Base-by-base conservation (phyloP, 2,329 filamentous ascomycete species). In the Aspergillus japonicus region DNA sequence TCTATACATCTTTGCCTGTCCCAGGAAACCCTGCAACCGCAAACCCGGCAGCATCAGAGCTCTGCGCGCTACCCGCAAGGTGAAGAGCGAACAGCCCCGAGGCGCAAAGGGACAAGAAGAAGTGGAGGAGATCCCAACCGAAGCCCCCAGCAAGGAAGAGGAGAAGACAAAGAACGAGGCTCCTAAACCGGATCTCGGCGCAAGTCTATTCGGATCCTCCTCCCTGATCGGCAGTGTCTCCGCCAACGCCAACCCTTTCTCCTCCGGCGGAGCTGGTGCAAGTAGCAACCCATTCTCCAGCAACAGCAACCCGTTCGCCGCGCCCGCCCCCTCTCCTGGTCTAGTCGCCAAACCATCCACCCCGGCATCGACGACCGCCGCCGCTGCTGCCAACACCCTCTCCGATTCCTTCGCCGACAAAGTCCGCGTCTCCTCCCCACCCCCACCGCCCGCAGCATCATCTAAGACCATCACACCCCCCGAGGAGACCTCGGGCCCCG, bases 1-100 rank as follows among this genome's bases (percentile, higher is more conserved):
- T 62, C 74, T 99, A 19, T 98, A 97, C 71, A 82, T 99, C 12
- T 92, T 96, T 74, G 85, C 85, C 19, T 99, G 95, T 75, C 85
- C 87, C 60, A 84, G 86, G 65, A 91, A 90, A 74, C 81, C 86
- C 11, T 99, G 95, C 73, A 86, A 90, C 69, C 84, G 93, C 64
- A 94, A 92, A 69, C 84, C 88, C 21, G 95, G 95, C 1, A 94
- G 90, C 72, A 83, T 97, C 59, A 85, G 93, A 29, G 90, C 84
- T 0, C 72, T 96, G 47, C 82, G 94, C 60, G 90, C 88, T 3
- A 82, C 91, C 19, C 84, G 87, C 73, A 79, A 75, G 58, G 62
- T 75, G 50, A 72, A 72, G 59, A 67, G 77, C 51, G 55, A 61
- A 47, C 64, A 69, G 61, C 71, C 75, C 63, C 61, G 71, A 24